Evolutionary conservation across 306 rosid species (phyloP).

Genomic region (Carpinus fangiana): DNA sequence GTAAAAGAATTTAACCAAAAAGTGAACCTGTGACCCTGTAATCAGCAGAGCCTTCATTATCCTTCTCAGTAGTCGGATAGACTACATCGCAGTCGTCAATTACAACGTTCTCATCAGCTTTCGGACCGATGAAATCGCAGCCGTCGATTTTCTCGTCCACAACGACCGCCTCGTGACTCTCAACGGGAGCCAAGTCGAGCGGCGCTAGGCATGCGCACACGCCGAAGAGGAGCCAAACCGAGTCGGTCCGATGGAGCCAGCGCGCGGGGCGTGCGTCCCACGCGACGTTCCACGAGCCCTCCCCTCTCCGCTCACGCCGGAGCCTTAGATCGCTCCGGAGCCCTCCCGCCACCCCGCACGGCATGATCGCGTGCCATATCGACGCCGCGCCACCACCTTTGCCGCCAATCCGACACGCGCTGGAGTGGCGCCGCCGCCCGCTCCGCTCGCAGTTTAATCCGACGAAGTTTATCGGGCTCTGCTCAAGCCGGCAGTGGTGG

Average conservation of each 20-base stretch:
- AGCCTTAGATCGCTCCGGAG: constrained; percentile 35
- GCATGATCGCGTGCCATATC: constrained; percentile 84
- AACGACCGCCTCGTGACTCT: neutral
- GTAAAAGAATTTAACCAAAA: neutral
- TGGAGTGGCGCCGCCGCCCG: constrained; percentile 57
- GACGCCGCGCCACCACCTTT: constrained; percentile 56
- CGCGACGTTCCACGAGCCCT: constrained; percentile 94
- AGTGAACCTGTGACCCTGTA: constrained; percentile 70
- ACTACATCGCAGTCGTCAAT: constrained; percentile 16
- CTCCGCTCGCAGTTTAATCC: constrained; percentile 5
- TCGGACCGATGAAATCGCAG: constrained; percentile 8
- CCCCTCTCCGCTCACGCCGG: constrained; percentile 64
- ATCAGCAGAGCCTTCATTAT: constrained; percentile 44
- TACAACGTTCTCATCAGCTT: constrained; percentile 24
- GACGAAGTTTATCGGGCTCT: constrained; percentile 27
- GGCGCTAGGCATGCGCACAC: constrained; percentile 85
- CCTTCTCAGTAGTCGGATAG: neutral
- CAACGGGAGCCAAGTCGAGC: constrained; percentile 21
- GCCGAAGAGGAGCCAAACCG: constrained; percentile 90
- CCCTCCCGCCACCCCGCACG: constrained; percentile 34
- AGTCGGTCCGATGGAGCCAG: constrained; percentile 87
- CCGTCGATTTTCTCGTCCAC: constrained; percentile 26
- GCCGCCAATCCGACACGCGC: constrained; percentile 45
- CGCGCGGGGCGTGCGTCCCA: constrained; percentile 92
- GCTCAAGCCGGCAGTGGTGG: constrained; percentile 35